phyloP scores from a whole-genome alignment of 2,329 filamentous ascomycete genomes.

The Colletotrichum nymphaeae region DNA sequence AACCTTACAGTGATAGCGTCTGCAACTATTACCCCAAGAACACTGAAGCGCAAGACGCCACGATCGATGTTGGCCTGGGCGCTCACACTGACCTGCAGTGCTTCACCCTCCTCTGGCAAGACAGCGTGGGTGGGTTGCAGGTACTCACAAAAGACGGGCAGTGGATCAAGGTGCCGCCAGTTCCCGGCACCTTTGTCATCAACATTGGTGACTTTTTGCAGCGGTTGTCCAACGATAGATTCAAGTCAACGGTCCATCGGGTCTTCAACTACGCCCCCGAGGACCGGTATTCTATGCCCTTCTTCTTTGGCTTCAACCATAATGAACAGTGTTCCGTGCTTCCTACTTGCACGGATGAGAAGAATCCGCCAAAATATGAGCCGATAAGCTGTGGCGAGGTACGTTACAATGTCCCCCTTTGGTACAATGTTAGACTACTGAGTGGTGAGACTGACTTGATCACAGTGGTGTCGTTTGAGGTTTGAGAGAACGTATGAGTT shows the following conservation, averaged over 20 bases:
- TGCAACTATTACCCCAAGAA: constrained; percentile 58
- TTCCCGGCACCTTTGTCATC: constrained; percentile 40
- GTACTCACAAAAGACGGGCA: constrained; percentile 54
- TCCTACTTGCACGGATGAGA: constrained; percentile 57
- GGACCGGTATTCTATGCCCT: constrained; percentile 65
- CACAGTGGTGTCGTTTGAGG: constrained; percentile 25
- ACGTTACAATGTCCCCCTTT: neutral
- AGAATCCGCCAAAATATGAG: constrained; percentile 60
- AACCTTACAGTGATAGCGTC: constrained; percentile 39
- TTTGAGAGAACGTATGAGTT: constrained; percentile 29
- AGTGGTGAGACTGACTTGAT: neutral
- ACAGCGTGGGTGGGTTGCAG: constrained; percentile 54
- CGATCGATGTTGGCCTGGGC: constrained; percentile 54
- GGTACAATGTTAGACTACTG: neutral
- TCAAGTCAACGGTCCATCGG: constrained; percentile 57
- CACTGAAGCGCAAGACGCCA: constrained; percentile 42
- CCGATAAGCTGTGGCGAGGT: constrained; percentile 62
- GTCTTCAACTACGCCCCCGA: constrained; percentile 55
- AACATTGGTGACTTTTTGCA: constrained; percentile 42
- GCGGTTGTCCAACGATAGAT: constrained; percentile 40
- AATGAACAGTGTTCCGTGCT: constrained; percentile 62
- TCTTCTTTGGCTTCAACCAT: constrained; percentile 67
- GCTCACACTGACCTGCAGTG: constrained; percentile 60
- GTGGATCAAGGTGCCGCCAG: constrained; percentile 43
- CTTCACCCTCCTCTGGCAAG: constrained; percentile 62